phyloP scores from a whole-genome alignment of 306 rosid genomes.

The Fragaria nilgerrensis region DNA sequence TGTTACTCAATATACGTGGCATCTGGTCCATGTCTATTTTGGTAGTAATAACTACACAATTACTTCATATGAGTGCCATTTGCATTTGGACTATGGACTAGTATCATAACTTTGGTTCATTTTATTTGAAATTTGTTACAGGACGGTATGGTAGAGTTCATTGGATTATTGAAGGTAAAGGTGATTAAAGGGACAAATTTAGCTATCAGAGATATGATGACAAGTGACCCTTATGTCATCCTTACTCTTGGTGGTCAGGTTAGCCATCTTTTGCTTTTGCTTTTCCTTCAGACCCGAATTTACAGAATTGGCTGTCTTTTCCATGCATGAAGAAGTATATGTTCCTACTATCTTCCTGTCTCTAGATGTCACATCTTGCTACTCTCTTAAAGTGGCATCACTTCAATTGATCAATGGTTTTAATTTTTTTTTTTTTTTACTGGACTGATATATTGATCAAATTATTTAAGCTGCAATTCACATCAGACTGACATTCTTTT shows the following conservation, averaged over 20 bases:
- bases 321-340: background rate
- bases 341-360: background rate
- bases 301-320: background rate
- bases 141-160: slow-evolving; percentile 93
- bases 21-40: background rate
- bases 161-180: slow-evolving; percentile 90
- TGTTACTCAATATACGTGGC: background rate
- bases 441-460: background rate
- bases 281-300: slow-evolving; percentile 16
- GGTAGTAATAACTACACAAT: background rate
- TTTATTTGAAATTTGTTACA: slow-evolving; percentile 49
- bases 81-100: background rate
- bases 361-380: background rate
- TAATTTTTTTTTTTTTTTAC: background rate
- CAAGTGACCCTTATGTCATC: slow-evolving; percentile 96
- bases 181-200: slow-evolving; percentile 82
- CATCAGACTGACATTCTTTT: background rate
- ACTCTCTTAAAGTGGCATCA: background rate
- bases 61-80: background rate
- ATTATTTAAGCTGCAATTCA: background rate
- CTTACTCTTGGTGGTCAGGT: slow-evolving; percentile 90
- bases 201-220: slow-evolving; percentile 92
- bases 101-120: slow-evolving; percentile 11
- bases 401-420: background rate
- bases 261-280: slow-evolving; percentile 23